Evolutionary conservation across 1,284 basidiomycete species (phyloP).

Genomic region (Agroathelia rolfsii): DNA sequence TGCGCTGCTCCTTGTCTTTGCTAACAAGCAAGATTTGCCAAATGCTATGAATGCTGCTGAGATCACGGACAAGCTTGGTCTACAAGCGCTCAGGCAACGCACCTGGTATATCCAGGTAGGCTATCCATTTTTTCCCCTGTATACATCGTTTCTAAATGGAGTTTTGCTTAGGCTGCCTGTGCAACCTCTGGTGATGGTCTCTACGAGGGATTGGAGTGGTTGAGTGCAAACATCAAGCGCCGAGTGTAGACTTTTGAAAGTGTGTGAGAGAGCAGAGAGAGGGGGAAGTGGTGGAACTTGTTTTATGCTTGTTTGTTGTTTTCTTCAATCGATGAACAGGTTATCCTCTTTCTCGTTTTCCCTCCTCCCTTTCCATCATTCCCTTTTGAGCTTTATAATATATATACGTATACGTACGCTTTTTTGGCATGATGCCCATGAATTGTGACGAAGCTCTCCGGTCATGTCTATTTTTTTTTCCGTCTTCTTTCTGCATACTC

Average conservation of each 20-base stretch:
- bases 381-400: too few relatives aligned
- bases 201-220: constrained; percentile 97
- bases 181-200: constrained; percentile 98
- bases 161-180: constrained; percentile 71
- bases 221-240: constrained; percentile 84
- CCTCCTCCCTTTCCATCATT: constrained; percentile 22
- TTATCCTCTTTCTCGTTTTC: constrained; percentile 21
- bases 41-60: constrained; percentile 99
- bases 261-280: too few relatives aligned
- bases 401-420: too few relatives aligned
- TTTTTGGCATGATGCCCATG: too few relatives aligned
- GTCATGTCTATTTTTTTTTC: constrained; percentile 6
- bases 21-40: constrained; percentile 98
- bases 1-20: constrained; percentile 96
- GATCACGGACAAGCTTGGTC: constrained; percentile 98
- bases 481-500: too few relatives aligned
- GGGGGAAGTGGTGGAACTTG: too few relatives aligned
- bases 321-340: constrained; percentile 19
- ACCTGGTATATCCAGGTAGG: constrained; percentile 97
- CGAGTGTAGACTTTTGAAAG: too few relatives aligned
- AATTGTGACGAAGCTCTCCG: too few relatives aligned
- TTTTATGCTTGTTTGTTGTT: too few relatives aligned
- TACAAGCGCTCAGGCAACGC: constrained; percentile 93
- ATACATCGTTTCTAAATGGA: constrained; percentile 10
- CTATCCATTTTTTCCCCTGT: constrained; percentile 15